Conservation (phyloP, 768 basidiomycete species). For the Lactarius trivialis region DNA sequence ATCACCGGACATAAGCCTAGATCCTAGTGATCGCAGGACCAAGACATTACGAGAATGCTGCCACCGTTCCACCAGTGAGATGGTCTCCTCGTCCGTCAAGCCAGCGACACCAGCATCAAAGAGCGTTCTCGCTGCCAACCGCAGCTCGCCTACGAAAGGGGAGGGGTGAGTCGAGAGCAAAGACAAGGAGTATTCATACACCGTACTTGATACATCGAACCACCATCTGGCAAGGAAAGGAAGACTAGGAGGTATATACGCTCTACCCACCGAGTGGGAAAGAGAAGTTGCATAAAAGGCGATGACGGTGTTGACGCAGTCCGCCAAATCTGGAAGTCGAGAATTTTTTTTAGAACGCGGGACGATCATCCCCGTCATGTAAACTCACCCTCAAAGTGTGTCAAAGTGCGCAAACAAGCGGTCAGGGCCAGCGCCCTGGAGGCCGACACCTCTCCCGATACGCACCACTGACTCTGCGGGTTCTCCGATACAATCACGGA, state of each 20-base stretch:
- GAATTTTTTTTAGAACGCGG: no score
- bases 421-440: constrained; percentile 61
- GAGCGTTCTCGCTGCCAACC: constrained; percentile 66
- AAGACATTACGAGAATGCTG: constrained; percentile 50
- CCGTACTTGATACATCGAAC: constrained; percentile 67
- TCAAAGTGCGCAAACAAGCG: constrained; percentile 59
- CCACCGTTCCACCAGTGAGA: constrained; percentile 52
- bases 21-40: constrained; percentile 5
- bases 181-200: neutral
- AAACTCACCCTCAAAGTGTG: constrained; percentile 62
- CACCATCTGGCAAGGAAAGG: constrained; percentile 67
- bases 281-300: constrained; percentile 77
- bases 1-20: constrained; percentile 7
- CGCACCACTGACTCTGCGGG: constrained; percentile 55
- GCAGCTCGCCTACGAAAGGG: constrained; percentile 52
- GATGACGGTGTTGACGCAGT: constrained; percentile 64
- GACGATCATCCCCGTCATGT: neutral
- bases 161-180: constrained; percentile 1
- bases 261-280: constrained; percentile 48
- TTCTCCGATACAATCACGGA: constrained; percentile 36
- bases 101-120: constrained; percentile 71
- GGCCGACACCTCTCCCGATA: constrained; percentile 67
- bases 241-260: constrained; percentile 63
- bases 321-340: constrained; percentile 52
- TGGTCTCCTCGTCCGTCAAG: constrained; percentile 62